These are phyloP conservation scores for Blastocystis sp. DNA, from an alignment of 352 stramenopile genomes.

Conservation along the genomic window DNA sequence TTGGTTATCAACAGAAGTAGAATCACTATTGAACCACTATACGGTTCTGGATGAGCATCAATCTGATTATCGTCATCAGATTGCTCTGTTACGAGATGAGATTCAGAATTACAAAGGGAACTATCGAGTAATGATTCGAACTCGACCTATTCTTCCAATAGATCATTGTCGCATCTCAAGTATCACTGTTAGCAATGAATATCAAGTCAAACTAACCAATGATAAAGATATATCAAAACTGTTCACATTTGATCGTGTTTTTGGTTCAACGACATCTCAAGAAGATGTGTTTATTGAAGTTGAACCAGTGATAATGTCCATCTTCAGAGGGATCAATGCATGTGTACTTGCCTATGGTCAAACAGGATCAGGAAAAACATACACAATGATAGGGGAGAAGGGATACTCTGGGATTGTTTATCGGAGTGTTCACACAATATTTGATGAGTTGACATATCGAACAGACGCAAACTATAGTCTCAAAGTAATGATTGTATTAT, in stretches of 20 bases:
- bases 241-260: slow-evolving; percentile 36
- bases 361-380: slow-evolving; percentile 71
- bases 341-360: slow-evolving; percentile 71
- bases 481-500: slow-evolving; percentile 48
- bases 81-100: background rate
- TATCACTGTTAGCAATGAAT: background rate
- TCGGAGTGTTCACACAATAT: slow-evolving; percentile 68
- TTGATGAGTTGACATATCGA: slow-evolving; percentile 66
- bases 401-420: slow-evolving; percentile 69
- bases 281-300: slow-evolving; percentile 16
- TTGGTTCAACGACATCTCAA: background rate
- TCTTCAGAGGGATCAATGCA: slow-evolving; percentile 67
- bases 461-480: background rate
- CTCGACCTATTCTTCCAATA: background rate
- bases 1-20: background rate
- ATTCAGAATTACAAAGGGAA: slow-evolving; percentile 38
- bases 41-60: background rate
- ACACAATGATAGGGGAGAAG: slow-evolving; percentile 71
- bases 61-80: background rate
- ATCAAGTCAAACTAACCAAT: background rate
- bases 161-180: background rate
- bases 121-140: slow-evolving; percentile 38
- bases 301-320: background rate
- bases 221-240: background rate
- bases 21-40: background rate